A percentile compares a stretch with the other conserved stretches of the same genome.
phyloP scores from a whole-genome alignment of 345 rosid genomes.

The Turritis glabra region DNA sequence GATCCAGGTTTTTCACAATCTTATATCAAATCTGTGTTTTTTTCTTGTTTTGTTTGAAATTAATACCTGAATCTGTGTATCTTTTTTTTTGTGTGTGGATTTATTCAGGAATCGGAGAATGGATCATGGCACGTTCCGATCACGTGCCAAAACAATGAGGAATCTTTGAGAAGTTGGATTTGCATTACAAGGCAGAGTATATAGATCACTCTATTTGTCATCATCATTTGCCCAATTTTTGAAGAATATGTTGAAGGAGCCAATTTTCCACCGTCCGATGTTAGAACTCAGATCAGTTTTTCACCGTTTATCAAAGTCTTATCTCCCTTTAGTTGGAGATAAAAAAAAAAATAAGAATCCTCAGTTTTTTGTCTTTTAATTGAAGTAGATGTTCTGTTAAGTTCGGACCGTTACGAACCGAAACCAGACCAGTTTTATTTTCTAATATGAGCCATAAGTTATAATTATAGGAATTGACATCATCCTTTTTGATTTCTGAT shows the following conservation, averaged over 20 bases:
- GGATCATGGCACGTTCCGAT: constrained; percentile 88
- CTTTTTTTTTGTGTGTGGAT: not conserved
- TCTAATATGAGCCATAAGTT: not conserved
- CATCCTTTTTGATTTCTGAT: no score
- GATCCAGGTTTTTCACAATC: constrained; percentile 58
- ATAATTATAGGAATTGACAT: no score
- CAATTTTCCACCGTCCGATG: not conserved
- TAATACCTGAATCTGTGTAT: not conserved
- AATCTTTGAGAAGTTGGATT: constrained; percentile 51
- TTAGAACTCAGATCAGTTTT: not conserved
- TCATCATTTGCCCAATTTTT: not conserved
- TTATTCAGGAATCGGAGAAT: constrained; percentile 69
- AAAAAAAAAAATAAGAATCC: not conserved
- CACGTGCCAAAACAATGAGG: constrained; percentile 31
- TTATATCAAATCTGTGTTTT: not conserved
- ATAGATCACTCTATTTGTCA: not conserved
- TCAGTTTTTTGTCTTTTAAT: not conserved
- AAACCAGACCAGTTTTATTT: not conserved
- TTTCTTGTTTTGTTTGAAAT: not conserved
- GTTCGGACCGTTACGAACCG: not conserved
- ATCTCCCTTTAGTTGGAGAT: not conserved
- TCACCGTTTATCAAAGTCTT: not conserved
- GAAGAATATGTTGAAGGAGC: not conserved
- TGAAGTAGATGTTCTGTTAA: not conserved
- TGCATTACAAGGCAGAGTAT: constrained; percentile 48